A percentile compares a stretch with the other conserved stretches of the same genome.
Conservation (phyloP, 495 filamentous ascomycete genomes). For the Sphaerosporella brunnea region DNA sequence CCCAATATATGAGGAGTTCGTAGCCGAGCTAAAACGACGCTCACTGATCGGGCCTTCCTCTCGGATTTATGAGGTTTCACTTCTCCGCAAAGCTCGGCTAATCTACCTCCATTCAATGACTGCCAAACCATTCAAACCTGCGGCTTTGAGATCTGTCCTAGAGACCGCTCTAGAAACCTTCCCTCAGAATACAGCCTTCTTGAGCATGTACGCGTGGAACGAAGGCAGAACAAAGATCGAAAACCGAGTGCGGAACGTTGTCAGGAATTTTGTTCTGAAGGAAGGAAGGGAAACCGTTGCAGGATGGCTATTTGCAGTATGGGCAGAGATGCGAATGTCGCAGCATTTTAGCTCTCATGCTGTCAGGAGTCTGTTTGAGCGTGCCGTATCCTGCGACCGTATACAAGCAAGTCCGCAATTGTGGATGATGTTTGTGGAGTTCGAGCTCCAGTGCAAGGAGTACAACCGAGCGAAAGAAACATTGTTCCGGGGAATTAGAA, state of each 20-base stretch:
- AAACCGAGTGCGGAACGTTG: conserved; percentile 48
- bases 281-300: conserved; percentile 32
- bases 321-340: conserved; percentile 37
- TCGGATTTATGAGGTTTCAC: conserved; percentile 36
- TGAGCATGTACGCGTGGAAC: conserved; percentile 53
- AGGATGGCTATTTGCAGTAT: conserved; percentile 46
- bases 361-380: conserved; percentile 51
- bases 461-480: conserved; percentile 37
- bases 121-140: conserved; percentile 42
- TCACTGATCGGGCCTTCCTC: conserved; percentile 10
- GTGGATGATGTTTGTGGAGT: conserved; percentile 48
- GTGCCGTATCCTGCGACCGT: conserved; percentile 36
- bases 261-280: conserved; percentile 33
- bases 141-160: conserved; percentile 42
- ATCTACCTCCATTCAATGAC: conserved; percentile 45
- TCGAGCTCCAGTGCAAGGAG: conserved; percentile 28
- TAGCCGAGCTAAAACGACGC: conserved; percentile 13
- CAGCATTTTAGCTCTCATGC: conserved; percentile 41
- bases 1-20: conserved; percentile 13
- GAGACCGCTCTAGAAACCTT: conserved; percentile 41
- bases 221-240: conserved; percentile 49
- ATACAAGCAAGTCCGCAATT: conserved; percentile 32
- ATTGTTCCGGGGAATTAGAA: conserved; percentile 49
- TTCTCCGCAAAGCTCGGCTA: conserved; percentile 50
- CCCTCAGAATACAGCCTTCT: conserved; percentile 63